Conservation (phyloP, 2,329 filamentous ascomycete genomes). For the Aspergillus sp. region DNA sequence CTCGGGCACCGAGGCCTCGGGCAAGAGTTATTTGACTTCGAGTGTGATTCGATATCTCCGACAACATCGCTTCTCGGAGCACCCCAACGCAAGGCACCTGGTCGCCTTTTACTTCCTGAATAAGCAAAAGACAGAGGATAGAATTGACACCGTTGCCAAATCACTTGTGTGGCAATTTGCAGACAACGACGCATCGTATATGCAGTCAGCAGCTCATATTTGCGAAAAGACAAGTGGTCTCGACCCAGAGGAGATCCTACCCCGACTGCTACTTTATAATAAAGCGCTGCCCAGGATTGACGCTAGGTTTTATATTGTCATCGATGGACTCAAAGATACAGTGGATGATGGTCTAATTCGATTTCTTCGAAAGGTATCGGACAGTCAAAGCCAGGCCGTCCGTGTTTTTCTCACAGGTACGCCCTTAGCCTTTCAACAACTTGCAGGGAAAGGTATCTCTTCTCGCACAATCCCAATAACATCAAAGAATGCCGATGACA, state of each 20-base stretch:
- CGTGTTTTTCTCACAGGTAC: neutral
- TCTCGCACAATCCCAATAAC: neutral
- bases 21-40: slow-evolving; percentile 7
- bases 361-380: neutral
- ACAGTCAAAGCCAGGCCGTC: neutral
- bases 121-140: neutral
- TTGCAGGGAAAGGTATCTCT: neutral
- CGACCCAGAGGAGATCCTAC: slow-evolving; percentile 3
- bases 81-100: too few relatives aligned
- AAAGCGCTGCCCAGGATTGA: slow-evolving; percentile 1
- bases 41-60: slow-evolving; percentile 1
- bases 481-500: neutral
- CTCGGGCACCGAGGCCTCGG: slow-evolving; percentile 2
- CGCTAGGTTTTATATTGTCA: slow-evolving; percentile 6
- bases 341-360: neutral
- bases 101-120: slow-evolving; percentile 3
- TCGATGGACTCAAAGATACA: slow-evolving; percentile 4
- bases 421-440: neutral
- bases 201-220: slow-evolving; percentile 4
- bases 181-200: slow-evolving; percentile 3
- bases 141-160: slow-evolving; percentile 3
- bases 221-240: neutral
- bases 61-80: too few relatives aligned
- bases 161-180: slow-evolving; percentile 8
- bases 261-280: slow-evolving; percentile 3